phyloP scores from a whole-genome alignment of 345 rosid genomes.

The Geranium rotundifolium region DNA sequence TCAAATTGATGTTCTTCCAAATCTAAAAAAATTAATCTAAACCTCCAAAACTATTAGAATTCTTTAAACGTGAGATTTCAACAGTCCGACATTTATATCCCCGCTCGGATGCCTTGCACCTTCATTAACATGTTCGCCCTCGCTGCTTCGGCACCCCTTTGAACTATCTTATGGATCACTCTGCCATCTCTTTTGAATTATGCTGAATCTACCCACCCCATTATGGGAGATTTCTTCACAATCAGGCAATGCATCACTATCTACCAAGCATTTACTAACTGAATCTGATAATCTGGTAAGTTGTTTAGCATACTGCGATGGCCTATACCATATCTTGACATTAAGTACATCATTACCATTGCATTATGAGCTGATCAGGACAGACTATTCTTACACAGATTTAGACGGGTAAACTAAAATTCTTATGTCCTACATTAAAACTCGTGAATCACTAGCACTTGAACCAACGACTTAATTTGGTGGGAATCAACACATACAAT shows the following conservation, averaged over 20 bases:
- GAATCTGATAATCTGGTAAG: neutral
- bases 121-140: too few species aligned
- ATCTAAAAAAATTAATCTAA: too few species aligned
- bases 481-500: conserved; percentile 39
- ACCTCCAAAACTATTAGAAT: too few species aligned
- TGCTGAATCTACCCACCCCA: too few species aligned
- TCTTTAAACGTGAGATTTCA: too few species aligned
- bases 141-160: too few species aligned
- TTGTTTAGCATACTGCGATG: neutral
- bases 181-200: too few species aligned
- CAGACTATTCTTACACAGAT: neutral
- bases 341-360: neutral
- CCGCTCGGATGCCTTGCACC: too few species aligned
- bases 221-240: neutral
- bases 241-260: neutral
- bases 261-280: neutral
- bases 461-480: neutral
- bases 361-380: neutral
- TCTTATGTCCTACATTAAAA: neutral
- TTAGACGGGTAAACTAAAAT: neutral
- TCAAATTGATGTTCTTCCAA: too few species aligned
- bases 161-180: too few species aligned
- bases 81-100: too few species aligned
- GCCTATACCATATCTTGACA: too few species aligned
- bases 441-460: neutral